Evolutionary conservation across 2,329 filamentous ascomycete species (phyloP).

Genomic region (Plectosphaerella plurivora): DNA sequence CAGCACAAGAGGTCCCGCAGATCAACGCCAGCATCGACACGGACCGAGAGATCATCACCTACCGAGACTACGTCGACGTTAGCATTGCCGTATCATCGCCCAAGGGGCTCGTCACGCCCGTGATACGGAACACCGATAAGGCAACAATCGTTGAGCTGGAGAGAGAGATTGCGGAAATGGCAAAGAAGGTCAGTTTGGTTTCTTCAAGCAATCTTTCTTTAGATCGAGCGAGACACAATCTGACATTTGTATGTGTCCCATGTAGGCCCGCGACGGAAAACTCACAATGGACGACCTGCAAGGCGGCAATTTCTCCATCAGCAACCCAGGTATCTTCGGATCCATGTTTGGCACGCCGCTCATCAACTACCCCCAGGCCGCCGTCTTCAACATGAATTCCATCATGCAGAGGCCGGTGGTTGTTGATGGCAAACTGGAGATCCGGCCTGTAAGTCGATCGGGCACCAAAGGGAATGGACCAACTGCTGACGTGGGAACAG

Average conservation of each 20-base stretch:
- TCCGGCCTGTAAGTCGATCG: constrained; percentile 26
- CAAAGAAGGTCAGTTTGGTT: constrained; percentile 59
- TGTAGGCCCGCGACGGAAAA: constrained; percentile 64
- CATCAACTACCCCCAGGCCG: constrained; percentile 71
- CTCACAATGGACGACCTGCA: constrained; percentile 74
- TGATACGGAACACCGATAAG: constrained; percentile 62
- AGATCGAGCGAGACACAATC: not conserved
- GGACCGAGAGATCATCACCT: constrained; percentile 52
- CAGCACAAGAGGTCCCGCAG: constrained; percentile 63
- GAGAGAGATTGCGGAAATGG: constrained; percentile 60
- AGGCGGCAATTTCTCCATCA: constrained; percentile 73
- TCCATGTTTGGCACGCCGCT: constrained; percentile 54
- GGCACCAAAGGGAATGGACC: constrained; percentile 10
- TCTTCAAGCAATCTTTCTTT: no score
- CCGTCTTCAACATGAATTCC: constrained; percentile 56
- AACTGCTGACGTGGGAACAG: constrained; percentile 20
- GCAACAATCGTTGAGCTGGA: constrained; percentile 25
- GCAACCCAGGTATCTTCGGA: constrained; percentile 73
- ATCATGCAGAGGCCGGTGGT: constrained; percentile 50
- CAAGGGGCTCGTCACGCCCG: constrained; percentile 69
- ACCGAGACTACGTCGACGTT: constrained; percentile 66
- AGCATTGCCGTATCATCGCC: constrained; percentile 71
- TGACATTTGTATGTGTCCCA: not conserved
- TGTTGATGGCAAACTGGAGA: constrained; percentile 46
- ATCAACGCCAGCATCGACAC: constrained; percentile 60